A percentile compares a stretch with the other conserved stretches of the same genome.
phyloP scores from a whole-genome alignment of 768 basidiomycete genomes.

The Termitomyces sp. region DNA sequence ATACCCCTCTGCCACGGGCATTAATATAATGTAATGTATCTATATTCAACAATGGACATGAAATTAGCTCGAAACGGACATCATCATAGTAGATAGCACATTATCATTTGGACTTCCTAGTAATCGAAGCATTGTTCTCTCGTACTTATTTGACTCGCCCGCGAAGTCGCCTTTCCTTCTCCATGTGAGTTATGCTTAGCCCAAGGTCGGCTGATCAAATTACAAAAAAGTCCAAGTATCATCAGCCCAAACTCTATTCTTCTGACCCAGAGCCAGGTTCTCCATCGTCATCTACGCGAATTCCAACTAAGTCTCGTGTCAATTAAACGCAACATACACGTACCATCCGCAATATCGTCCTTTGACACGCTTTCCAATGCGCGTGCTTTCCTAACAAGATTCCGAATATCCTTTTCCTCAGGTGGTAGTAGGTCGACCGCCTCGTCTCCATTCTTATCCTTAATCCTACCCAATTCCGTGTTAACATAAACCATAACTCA shows the following conservation, averaged over 20 bases:
- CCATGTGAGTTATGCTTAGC: background rate
- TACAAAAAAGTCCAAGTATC: background rate
- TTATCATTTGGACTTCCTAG: background rate
- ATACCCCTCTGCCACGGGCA: background rate
- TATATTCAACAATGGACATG: background rate
- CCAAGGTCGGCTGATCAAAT: background rate
- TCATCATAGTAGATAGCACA: background rate
- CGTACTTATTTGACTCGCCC: background rate
- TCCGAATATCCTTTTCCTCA: conserved; percentile 45
- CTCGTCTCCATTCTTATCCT: conserved; percentile 62
- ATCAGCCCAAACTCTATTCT: conserved; percentile 19
- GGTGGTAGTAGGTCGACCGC: conserved; percentile 50
- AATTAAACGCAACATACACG: conserved; percentile 8
- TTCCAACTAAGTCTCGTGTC: background rate
- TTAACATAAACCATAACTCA: background rate
- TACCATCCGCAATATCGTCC: conserved; percentile 67
- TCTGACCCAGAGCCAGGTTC: conserved; percentile 28
- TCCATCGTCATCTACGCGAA: conserved; percentile 20
- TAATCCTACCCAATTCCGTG: conserved; percentile 42
- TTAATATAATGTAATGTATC: conserved; percentile 3
- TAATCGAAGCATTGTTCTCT: background rate
- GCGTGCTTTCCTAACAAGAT: conserved; percentile 49
- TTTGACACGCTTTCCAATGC: conserved; percentile 44
- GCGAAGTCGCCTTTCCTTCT: background rate
- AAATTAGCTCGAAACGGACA: conserved; percentile 3